Evolutionary conservation across 371 early-diverging fungal genomes (phyloP).

Genomic region (Mortierella sp.): DNA sequence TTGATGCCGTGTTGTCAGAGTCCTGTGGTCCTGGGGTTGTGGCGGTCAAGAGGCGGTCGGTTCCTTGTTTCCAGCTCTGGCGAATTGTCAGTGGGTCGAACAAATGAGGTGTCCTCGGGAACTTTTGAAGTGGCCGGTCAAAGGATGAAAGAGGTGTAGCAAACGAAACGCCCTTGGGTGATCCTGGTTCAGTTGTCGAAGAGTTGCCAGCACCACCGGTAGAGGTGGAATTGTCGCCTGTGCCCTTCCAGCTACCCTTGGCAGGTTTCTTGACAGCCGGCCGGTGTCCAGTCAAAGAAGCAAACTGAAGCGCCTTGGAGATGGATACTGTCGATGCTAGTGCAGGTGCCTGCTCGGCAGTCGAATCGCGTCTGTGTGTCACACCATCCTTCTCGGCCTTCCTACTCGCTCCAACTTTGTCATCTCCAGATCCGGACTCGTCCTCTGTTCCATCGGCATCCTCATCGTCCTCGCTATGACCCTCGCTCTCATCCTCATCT

Average conservation of each 20-base stretch:
- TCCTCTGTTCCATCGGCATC: slow-evolving; percentile 3
- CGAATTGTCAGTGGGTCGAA: slow-evolving; percentile 54
- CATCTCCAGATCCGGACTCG: background rate
- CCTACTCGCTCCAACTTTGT: background rate
- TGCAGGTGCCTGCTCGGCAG: background rate
- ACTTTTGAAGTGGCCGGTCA: slow-evolving; percentile 57
- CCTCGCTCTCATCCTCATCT: slow-evolving; percentile 22
- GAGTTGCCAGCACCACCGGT: background rate
- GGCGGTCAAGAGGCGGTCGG: slow-evolving; percentile 5
- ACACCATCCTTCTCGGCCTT: background rate
- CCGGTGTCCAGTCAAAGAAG: slow-evolving; percentile 41
- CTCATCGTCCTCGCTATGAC: slow-evolving; percentile 14
- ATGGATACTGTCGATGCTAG: slow-evolving; percentile 20
- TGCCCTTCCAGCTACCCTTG: slow-evolving; percentile 43
- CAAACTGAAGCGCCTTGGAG: slow-evolving; percentile 41
- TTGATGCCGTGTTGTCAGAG: background rate
- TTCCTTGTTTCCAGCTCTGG: slow-evolving; percentile 23
- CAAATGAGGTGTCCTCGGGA: slow-evolving; percentile 62
- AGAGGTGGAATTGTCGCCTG: background rate
- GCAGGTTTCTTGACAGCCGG: slow-evolving; percentile 52
- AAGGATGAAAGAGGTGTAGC: slow-evolving; percentile 35
- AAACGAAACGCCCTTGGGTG: slow-evolving; percentile 47
- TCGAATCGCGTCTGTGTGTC: background rate
- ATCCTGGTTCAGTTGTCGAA: slow-evolving; percentile 1
- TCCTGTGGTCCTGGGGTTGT: background rate